Conservation (phyloP, 768 basidiomycete species). For the Clitopilus passeckerianus region DNA sequence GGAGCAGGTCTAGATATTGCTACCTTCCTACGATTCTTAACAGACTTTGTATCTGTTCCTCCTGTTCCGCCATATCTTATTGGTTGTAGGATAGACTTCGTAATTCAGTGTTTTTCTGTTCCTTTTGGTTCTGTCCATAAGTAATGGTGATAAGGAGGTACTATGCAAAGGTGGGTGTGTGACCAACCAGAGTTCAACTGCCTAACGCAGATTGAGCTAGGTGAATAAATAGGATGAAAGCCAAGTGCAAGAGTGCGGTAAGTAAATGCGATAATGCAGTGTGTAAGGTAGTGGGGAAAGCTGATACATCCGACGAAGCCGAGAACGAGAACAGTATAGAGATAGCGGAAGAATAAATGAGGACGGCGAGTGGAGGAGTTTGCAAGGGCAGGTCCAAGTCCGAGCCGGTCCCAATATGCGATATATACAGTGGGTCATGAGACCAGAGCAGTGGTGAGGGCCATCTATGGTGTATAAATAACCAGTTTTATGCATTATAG, state of each 20-base stretch:
- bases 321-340: background rate
- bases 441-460: background rate
- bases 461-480: conserved; percentile 12
- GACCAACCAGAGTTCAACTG: background rate
- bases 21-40: too few species aligned
- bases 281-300: background rate
- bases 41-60: background rate
- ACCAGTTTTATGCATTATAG: conserved; percentile 34
- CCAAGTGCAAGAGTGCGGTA: background rate
- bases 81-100: background rate
- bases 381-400: background rate
- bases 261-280: background rate
- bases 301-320: background rate
- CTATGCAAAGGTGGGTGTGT: background rate
- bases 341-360: background rate
- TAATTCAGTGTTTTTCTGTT: background rate
- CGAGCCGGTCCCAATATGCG: background rate
- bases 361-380: background rate
- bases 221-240: background rate
- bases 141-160: background rate
- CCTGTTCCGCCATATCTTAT: background rate
- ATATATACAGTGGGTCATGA: background rate
- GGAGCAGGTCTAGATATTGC: conserved; percentile 24
- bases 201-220: background rate
- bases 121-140: background rate